phyloP scores from a whole-genome alignment of 1,284 basidiomycete genomes.

The Moesziomyces parantarcticus region DNA sequence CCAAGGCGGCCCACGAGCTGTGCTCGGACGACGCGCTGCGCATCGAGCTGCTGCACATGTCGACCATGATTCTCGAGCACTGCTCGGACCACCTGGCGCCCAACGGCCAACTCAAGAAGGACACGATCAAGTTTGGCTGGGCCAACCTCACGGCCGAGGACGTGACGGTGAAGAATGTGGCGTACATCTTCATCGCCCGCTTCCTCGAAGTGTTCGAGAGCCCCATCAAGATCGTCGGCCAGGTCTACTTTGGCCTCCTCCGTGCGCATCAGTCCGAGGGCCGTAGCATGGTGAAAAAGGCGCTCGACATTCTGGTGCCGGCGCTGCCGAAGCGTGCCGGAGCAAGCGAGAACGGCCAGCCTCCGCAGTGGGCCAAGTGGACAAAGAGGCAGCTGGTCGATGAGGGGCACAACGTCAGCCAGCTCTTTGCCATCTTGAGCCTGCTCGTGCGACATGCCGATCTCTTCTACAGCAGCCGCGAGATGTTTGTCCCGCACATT shows the following conservation, averaged over 20 bases:
- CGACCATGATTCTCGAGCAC: slow-evolving; percentile 87
- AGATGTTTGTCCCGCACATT: slow-evolving; percentile 95
- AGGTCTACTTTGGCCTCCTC: slow-evolving; percentile 94
- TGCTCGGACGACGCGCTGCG: slow-evolving; percentile 83
- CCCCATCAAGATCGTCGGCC: slow-evolving; percentile 90
- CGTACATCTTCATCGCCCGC: slow-evolving; percentile 90
- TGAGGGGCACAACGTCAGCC: slow-evolving; percentile 81
- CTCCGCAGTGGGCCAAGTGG: slow-evolving; percentile 87
- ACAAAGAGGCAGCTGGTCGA: slow-evolving; percentile 89
- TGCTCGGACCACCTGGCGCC: slow-evolving; percentile 75
- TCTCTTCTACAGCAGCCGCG: slow-evolving; percentile 91
- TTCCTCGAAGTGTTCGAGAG: slow-evolving; percentile 93
- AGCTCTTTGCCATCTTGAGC: slow-evolving; percentile 89
- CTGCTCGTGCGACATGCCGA: slow-evolving; percentile 91
- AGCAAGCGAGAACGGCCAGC: slow-evolving; percentile 69
- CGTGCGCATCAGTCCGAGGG: slow-evolving; percentile 82
- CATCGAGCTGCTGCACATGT: slow-evolving; percentile 90
- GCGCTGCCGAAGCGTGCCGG: slow-evolving; percentile 76
- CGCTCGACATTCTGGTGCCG: slow-evolving; percentile 89
- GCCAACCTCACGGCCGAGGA: slow-evolving; percentile 84
- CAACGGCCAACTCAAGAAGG: slow-evolving; percentile 85
- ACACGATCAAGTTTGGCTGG: slow-evolving; percentile 96
- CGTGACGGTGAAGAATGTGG: slow-evolving; percentile 91
- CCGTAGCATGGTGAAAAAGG: slow-evolving; percentile 81
- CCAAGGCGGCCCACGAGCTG: slow-evolving; percentile 60